These are phyloP conservation scores for Colletotrichum lini DNA, from an alignment of 2,329 filamentous ascomycete genomes.

Conservation along the genomic window DNA sequence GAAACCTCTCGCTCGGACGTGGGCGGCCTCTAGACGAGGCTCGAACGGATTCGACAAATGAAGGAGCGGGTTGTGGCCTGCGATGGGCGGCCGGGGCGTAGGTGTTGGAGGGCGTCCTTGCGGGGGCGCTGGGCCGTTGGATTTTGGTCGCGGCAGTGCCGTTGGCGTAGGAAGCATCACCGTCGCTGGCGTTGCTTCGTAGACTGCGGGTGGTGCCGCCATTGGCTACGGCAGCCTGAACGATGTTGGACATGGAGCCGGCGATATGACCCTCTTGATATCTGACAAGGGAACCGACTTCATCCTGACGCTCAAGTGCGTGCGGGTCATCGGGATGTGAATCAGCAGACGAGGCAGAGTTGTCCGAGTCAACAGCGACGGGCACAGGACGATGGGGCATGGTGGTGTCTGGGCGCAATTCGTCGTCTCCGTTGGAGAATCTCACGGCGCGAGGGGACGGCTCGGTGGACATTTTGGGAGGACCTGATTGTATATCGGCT, in stretches of 20 bases:
- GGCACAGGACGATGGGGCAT: slow-evolving; percentile 56
- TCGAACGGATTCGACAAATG: slow-evolving; percentile 61
- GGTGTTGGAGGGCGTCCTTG: slow-evolving; percentile 82
- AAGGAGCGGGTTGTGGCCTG: slow-evolving; percentile 60
- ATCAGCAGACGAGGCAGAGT: slow-evolving; percentile 63
- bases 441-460: slow-evolving; percentile 69
- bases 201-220: slow-evolving; percentile 39
- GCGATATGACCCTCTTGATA: slow-evolving; percentile 61
- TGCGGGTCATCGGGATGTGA: slow-evolving; percentile 60
- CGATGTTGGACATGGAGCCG: slow-evolving; percentile 59
- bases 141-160: slow-evolving; percentile 58
- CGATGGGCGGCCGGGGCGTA: slow-evolving; percentile 79
- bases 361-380: slow-evolving; percentile 61
- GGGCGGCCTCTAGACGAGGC: slow-evolving; percentile 68
- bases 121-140: slow-evolving; percentile 78
- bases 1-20: slow-evolving; percentile 65
- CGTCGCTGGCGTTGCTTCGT: slow-evolving; percentile 46
- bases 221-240: slow-evolving; percentile 35
- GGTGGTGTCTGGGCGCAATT: slow-evolving; percentile 58
- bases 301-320: slow-evolving; percentile 65
- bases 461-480: slow-evolving; percentile 54
- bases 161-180: slow-evolving; percentile 46
- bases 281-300: slow-evolving; percentile 59
- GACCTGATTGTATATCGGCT: slow-evolving; percentile 29
- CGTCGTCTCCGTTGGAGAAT: slow-evolving; percentile 67